Evolutionary conservation across 2,329 filamentous ascomycete species (phyloP).

Genomic region (Colletotrichum aenigma): DNA sequence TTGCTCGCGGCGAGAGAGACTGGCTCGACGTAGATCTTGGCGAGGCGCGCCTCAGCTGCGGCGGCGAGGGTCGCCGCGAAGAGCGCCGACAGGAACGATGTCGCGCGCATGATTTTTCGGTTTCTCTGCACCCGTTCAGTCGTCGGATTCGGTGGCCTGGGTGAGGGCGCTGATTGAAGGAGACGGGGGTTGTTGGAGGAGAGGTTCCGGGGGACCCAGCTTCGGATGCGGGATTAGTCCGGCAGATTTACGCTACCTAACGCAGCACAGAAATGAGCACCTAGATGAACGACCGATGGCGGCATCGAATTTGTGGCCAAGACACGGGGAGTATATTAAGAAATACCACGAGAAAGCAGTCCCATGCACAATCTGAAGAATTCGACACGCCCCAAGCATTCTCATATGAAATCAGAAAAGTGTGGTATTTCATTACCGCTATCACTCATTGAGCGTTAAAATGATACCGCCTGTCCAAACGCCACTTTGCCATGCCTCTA

Average conservation of each 20-base stretch:
- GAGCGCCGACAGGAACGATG: constrained; percentile 45
- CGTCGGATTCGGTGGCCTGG: not conserved
- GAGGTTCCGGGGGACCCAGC: not conserved
- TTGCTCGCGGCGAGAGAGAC: constrained; percentile 37
- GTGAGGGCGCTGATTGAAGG: not conserved
- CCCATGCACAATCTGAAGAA: not conserved
- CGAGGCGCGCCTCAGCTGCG: constrained; percentile 47
- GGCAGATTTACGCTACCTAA: not conserved
- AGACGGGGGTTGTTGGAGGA: not conserved
- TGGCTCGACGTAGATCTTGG: constrained; percentile 60
- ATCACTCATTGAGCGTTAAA: constrained; percentile 11
- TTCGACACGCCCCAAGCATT: not conserved
- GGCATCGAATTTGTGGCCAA: not conserved
- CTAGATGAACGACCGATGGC: not conserved
- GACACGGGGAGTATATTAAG: not conserved
- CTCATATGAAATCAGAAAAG: not conserved
- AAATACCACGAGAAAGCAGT: not conserved
- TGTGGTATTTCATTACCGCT: constrained; percentile 20
- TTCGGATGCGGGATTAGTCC: constrained; percentile 2
- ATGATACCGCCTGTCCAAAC: constrained; percentile 7
- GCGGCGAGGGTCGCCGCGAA: constrained; percentile 43
- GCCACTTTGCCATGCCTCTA: constrained; percentile 18
- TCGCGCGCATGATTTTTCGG: constrained; percentile 42
- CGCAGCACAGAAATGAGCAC: not conserved
- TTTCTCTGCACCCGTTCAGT: not conserved